phyloP scores from a whole-genome alignment of 768 basidiomycete species.

The Pleurotus cornucopiae region DNA sequence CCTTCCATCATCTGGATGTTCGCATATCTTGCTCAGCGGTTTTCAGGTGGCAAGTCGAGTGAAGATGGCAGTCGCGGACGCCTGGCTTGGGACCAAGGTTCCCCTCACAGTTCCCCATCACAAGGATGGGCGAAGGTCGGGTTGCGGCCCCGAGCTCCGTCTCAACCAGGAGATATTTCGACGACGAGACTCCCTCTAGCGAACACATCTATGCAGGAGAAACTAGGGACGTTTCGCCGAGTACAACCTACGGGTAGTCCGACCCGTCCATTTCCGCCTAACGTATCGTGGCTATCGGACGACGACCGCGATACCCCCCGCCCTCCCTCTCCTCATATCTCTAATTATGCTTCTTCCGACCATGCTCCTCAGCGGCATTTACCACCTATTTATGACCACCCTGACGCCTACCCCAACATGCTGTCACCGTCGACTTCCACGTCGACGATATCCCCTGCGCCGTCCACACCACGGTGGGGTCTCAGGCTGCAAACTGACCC shows the following conservation, averaged over 20 bases:
- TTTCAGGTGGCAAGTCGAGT: not conserved
- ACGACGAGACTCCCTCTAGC: no score
- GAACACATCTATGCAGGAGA: no score
- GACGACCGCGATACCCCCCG: not conserved
- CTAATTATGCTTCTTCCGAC: not conserved
- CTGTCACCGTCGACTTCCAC: slow-evolving; percentile 14
- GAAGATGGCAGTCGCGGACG: not conserved
- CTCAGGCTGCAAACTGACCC: slow-evolving; percentile 27
- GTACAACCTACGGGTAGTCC: slow-evolving; percentile 13
- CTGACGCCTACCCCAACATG: slow-evolving; percentile 16
- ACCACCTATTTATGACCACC: not conserved
- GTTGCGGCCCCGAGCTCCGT: not conserved
- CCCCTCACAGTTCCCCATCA: not conserved
- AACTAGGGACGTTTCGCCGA: no score
- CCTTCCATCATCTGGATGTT: not conserved
- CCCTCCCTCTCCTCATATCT: not conserved
- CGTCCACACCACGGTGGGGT: slow-evolving; percentile 19
- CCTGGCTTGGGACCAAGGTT: not conserved
- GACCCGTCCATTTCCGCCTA: slow-evolving; percentile 29
- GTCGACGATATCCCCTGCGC: slow-evolving; percentile 14
- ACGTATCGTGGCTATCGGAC: slow-evolving; percentile 31
- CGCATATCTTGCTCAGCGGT: not conserved
- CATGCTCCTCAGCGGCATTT: not conserved
- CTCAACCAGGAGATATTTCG: not conserved
- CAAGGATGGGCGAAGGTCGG: slow-evolving; percentile 1